These are phyloP conservation scores for Eutrema heterophyllum DNA, from an alignment of 345 rosid genomes.

Conservation along the genomic window DNA sequence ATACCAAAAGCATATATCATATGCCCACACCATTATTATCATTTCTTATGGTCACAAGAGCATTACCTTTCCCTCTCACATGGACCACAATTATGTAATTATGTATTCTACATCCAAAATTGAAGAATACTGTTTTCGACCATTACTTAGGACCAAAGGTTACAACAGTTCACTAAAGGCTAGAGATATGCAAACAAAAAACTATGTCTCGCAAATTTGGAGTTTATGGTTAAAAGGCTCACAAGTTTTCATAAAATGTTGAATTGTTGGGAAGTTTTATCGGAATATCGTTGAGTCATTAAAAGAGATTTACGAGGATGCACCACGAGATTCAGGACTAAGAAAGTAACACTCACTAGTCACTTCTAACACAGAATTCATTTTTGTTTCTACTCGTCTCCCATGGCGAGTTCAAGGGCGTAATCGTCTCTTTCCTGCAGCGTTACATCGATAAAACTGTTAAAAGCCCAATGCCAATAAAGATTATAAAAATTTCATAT, in stretches of 20 bases:
- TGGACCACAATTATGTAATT: constrained; percentile 29
- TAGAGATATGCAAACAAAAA: constrained; percentile 2
- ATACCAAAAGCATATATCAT: constrained; percentile 22
- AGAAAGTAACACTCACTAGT: constrained; percentile 16
- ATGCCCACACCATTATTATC: constrained; percentile 30
- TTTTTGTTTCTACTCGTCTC: constrained; percentile 51
- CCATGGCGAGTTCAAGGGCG: constrained; percentile 91
- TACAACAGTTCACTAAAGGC: neutral
- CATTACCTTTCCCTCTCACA: constrained; percentile 20
- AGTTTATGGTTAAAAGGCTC: neutral
- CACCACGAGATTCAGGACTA: neutral
- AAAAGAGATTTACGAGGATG: constrained; percentile 3
- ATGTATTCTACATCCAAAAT: constrained; percentile 5
- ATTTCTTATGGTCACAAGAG: constrained; percentile 12
- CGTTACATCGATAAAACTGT: neutral
- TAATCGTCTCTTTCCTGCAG: constrained; percentile 91
- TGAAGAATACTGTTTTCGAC: constrained; percentile 1
- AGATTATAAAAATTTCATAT: neutral
- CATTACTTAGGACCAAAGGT: constrained; percentile 16
- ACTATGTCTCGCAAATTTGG: neutral
- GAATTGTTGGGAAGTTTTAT: neutral
- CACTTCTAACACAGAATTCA: constrained; percentile 6
- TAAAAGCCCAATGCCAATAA: neutral
- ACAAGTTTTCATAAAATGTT: neutral
- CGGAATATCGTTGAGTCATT: neutral